These are phyloP conservation scores for Cyphellophora europaea DNA, from an alignment of 2,329 filamentous ascomycete species.

Conservation along the genomic window DNA sequence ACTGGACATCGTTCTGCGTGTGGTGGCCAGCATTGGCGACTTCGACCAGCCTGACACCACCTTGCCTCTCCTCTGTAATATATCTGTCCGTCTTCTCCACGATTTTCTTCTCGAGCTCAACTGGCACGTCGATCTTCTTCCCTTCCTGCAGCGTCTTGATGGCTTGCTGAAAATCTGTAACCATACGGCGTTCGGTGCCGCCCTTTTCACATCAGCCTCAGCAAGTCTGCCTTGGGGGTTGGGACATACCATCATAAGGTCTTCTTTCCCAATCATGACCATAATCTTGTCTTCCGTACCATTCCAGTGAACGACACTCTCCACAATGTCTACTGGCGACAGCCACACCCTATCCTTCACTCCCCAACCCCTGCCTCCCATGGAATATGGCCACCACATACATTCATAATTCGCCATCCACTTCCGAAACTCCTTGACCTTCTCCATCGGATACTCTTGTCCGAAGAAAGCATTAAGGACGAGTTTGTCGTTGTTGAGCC, in stretches of 20 bases:
- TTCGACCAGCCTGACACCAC: slow-evolving; percentile 32
- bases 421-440: slow-evolving; percentile 34
- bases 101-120: neutral
- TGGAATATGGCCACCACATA: slow-evolving; percentile 43
- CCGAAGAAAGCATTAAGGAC: slow-evolving; percentile 45
- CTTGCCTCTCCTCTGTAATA: slow-evolving; percentile 2
- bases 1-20: slow-evolving; percentile 43
- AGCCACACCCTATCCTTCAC: slow-evolving; percentile 4
- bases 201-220: too few relatives aligned
- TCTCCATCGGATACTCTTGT: slow-evolving; percentile 29
- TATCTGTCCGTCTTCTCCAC: neutral
- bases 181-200: slow-evolving; percentile 5
- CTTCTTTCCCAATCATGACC: slow-evolving; percentile 30
- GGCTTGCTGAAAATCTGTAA: slow-evolving; percentile 4
- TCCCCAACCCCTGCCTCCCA: slow-evolving; percentile 19
- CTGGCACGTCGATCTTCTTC: slow-evolving; percentile 1
- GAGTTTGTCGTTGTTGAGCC: slow-evolving; percentile 41
- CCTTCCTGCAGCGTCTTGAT: slow-evolving; percentile 1
- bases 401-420: slow-evolving; percentile 42
- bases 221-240: too few relatives aligned
- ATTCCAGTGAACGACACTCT: slow-evolving; percentile 21
- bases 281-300: slow-evolving; percentile 29
- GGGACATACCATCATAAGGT: slow-evolving; percentile 22
- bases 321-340: slow-evolving; percentile 3
- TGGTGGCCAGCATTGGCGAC: slow-evolving; percentile 42